These are phyloP conservation scores for Murraya koenigii DNA, from an alignment of 345 rosid genomes.

Conservation along the genomic window DNA sequence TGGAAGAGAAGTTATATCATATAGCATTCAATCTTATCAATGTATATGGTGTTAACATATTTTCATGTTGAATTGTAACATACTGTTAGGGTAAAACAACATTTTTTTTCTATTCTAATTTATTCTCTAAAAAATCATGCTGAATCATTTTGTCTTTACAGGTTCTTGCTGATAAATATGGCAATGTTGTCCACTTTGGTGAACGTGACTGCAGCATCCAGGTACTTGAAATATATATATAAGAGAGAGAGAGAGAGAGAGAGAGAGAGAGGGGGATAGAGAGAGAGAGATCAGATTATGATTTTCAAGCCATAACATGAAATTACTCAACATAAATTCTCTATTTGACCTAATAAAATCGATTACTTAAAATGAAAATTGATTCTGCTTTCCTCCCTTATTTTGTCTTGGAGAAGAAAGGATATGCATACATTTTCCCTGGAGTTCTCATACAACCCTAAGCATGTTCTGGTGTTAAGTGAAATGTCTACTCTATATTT, in stretches of 20 bases:
- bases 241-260: too few species aligned
- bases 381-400: not conserved
- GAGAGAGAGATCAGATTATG: not conserved
- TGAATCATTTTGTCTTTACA: conserved; percentile 31
- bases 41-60: not conserved
- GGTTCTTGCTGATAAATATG: conserved; percentile 96
- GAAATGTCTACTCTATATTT: not conserved
- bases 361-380: not conserved
- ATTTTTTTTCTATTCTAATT: not conserved
- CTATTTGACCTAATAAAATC: not conserved
- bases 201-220: conserved; percentile 99
- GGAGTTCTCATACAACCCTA: not conserved
- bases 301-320: not conserved
- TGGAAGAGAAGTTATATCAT: not conserved
- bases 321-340: not conserved
- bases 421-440: not conserved
- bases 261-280: too few species aligned
- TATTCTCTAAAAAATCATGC: not conserved
- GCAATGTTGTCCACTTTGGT: conserved; percentile 97
- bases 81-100: not conserved
- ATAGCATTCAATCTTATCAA: not conserved
- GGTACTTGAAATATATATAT: conserved; percentile 37
- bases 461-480: not conserved
- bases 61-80: not conserved
- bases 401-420: not conserved